Evolutionary conservation across 2,329 filamentous ascomycete species (phyloP).

Genomic region (Fusarium papillatum): DNA sequence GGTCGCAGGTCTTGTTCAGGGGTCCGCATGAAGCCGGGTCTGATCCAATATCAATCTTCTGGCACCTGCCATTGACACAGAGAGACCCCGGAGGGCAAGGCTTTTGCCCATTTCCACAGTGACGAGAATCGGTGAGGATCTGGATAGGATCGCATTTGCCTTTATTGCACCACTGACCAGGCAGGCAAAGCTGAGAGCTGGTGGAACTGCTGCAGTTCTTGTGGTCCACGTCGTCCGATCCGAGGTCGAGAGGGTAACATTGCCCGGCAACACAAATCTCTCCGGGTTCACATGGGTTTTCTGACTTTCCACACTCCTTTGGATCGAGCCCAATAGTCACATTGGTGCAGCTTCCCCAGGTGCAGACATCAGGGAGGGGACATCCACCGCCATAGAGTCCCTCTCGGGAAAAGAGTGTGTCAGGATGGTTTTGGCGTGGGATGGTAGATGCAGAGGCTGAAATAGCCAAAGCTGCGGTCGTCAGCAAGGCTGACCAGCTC

Average conservation of each 20-base stretch:
- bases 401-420: conserved; percentile 7
- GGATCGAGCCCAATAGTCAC: conserved; percentile 32
- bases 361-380: conserved; percentile 27
- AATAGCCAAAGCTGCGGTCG: conserved; percentile 1
- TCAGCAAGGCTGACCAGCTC: conserved; percentile 22
- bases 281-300: conserved; percentile 28
- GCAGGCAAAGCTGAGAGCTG: conserved; percentile 1
- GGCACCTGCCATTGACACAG: conserved; percentile 31
- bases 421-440: not conserved
- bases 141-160: conserved; percentile 29
- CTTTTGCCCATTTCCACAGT: conserved; percentile 7
- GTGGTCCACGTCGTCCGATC: not conserved
- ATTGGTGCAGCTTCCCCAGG: conserved; percentile 33
- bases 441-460: not conserved
- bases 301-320: conserved; percentile 18
- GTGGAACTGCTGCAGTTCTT: conserved; percentile 13
- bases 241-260: conserved; percentile 26
- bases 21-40: conserved; percentile 26
- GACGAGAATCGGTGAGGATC: conserved; percentile 22
- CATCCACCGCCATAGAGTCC: conserved; percentile 32
- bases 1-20: conserved; percentile 17
- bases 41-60: conserved; percentile 30
- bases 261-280: conserved; percentile 33
- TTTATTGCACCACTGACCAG: conserved; percentile 35
- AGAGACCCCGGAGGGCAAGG: conserved; percentile 24